A percentile compares a stretch with the other conserved stretches of the same genome.
Evolutionary conservation across 2,329 filamentous ascomycete species (phyloP).

Genomic region (Alternaria angustiovoidea): DNA sequence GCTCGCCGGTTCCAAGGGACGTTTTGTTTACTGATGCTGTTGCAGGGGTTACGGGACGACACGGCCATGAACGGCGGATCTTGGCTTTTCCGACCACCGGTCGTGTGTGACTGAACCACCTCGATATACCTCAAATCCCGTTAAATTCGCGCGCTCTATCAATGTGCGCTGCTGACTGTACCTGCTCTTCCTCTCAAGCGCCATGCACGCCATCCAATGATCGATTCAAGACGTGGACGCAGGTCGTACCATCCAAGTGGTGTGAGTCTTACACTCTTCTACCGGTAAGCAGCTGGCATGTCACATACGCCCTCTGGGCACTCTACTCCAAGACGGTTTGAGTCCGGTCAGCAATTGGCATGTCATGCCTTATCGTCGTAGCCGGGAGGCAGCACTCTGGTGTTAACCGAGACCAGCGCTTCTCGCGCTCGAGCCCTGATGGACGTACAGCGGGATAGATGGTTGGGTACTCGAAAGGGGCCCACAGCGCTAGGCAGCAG

Average conservation of each 20-base stretch:
- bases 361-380: not conserved
- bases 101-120: not conserved
- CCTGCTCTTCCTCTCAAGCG: not conserved
- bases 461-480: not conserved
- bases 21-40: not conserved
- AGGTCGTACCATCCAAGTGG: not conserved
- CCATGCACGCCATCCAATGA: not conserved
- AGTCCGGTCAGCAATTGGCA: conserved; percentile 1
- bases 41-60: not conserved
- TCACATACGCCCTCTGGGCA: not conserved
- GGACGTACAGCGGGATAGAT: not conserved
- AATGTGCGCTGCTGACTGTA: not conserved
- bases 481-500: not conserved
- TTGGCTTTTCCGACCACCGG: not conserved
- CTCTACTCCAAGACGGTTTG: not conserved
- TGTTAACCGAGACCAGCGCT: not conserved
- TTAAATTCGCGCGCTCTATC: not conserved
- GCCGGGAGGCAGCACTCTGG: not conserved
- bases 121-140: conserved; percentile 2
- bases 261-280: not conserved
- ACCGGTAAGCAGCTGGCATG: not conserved
- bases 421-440: not conserved
- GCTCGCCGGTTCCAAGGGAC: not conserved
- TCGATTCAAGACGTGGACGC: too few relatives aligned
- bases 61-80: not conserved